phyloP scores from a whole-genome alignment of 2,329 filamentous ascomycete genomes.

The Claviceps sp. region DNA sequence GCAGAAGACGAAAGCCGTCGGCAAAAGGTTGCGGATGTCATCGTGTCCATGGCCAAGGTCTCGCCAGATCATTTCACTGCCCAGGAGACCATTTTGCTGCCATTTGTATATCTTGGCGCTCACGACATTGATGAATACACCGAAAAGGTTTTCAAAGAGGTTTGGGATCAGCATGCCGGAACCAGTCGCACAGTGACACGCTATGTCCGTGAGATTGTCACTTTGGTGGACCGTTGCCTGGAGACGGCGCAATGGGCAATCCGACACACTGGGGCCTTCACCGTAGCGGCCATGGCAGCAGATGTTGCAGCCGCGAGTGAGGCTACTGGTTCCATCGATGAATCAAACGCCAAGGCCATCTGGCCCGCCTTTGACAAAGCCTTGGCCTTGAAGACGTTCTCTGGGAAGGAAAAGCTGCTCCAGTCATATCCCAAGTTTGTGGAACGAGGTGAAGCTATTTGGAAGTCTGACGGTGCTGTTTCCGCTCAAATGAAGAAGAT shows the following conservation, averaged over 20 bases:
- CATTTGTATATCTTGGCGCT: slow-evolving; percentile 77
- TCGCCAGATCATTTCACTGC: slow-evolving; percentile 79
- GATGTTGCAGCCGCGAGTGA: slow-evolving; percentile 49
- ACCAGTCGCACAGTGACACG: slow-evolving; percentile 69
- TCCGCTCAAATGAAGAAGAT: slow-evolving; percentile 66
- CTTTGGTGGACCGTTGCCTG: slow-evolving; percentile 52
- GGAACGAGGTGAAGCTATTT: slow-evolving; percentile 45
- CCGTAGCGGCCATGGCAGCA: slow-evolving; percentile 59
- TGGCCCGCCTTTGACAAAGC: slow-evolving; percentile 80
- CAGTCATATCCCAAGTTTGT: slow-evolving; percentile 69
- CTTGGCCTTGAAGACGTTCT: slow-evolving; percentile 79
- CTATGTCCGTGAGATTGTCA: slow-evolving; percentile 71
- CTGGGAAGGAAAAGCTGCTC: slow-evolving; percentile 77
- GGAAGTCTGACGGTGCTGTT: slow-evolving; percentile 37
- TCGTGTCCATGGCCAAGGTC: slow-evolving; percentile 70
- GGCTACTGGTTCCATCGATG: slow-evolving; percentile 43
- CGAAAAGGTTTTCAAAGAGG: slow-evolving; percentile 64
- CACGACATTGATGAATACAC: slow-evolving; percentile 76
- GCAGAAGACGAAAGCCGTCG: slow-evolving; percentile 66
- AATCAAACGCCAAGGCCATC: slow-evolving; percentile 45
- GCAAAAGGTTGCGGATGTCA: slow-evolving; percentile 67
- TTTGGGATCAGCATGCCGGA: slow-evolving; percentile 85
- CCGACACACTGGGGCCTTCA: slow-evolving; percentile 75
- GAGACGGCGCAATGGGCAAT: slow-evolving; percentile 78
- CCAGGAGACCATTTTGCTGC: slow-evolving; percentile 61